Evolutionary conservation across 2,329 filamentous ascomycete genomes (phyloP), one percentile per base, ranked within the genome.

Genomic region (Ilyonectria mors-panacis): DNA sequence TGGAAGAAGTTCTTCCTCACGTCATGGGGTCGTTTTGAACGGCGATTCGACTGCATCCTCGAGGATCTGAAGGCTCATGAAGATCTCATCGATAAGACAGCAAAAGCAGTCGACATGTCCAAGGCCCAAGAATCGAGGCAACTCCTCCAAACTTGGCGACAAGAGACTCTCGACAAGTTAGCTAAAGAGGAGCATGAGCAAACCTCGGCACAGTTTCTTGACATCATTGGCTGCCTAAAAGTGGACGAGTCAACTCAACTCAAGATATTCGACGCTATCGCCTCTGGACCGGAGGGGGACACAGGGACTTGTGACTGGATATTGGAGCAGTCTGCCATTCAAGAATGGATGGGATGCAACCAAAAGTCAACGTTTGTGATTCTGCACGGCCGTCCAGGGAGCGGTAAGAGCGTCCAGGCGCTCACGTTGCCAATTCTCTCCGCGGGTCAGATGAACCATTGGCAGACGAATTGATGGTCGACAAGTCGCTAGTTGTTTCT

Each of bases 11-110:
- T 82, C 1, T 82, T 81, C 23, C 35, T 74, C 2, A 78, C 77
- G 0, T 80, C 79, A 0, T 81, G 79, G 79, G 77, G 78, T 2
- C 76, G 79, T 0, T 82, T 82, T 37, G 70, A 81, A 47, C 56
- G 77, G 3, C 73, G 74, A 0, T 81, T 81, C n/a, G 68, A 78
- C 23, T 61, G 56, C 33, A 80, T 81, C 30, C 13, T 81, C 8
- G 77, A 78, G 1, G 71, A 80, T 30, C 56, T 81, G 28, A 71
- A 77, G 26, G 56, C 57, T 0, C 78, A 81, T 21, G 77, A 72
- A 53, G 47, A 65, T 2, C 65, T 81, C 3, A 65, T 81, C 8
- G 78, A 81, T 60, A 71, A 65, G 17, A 70, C 72, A 19, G 78
- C 77, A 0, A 80, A 75, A 26, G 76, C 78, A 1, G 48, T 58